Evolutionary conservation across 73 alveolate genomes (phyloP).

Genomic region (Blepharisma stoltei): DNA sequence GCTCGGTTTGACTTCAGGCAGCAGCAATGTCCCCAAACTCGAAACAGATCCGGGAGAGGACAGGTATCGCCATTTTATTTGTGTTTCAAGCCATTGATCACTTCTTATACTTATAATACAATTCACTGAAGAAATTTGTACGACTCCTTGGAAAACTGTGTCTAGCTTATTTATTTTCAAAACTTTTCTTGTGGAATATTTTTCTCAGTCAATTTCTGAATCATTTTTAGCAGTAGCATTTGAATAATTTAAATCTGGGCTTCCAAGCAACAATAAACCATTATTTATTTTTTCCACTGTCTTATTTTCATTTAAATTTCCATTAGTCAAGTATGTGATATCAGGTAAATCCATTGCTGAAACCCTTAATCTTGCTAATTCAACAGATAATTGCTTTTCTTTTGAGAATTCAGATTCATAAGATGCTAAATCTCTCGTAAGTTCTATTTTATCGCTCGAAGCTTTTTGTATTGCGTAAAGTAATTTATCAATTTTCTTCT

Average conservation of each 20-base stretch:
- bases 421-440: neutral
- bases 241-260: neutral
- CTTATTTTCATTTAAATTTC: neutral
- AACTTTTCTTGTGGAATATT: neutral
- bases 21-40: too few species aligned
- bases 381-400: neutral
- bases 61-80: too few species aligned
- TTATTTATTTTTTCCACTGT: neutral
- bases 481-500: neutral
- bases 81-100: slow-evolving; percentile 16
- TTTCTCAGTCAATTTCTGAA: neutral
- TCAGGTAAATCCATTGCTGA: neutral
- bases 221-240: neutral
- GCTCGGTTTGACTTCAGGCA: too few species aligned
- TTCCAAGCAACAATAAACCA: neutral
- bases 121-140: neutral
- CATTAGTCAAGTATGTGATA: neutral
- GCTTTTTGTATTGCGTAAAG: slow-evolving; percentile 16
- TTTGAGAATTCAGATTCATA: neutral
- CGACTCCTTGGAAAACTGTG: neutral
- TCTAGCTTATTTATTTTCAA: neutral
- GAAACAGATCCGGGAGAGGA: too few species aligned
- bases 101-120: neutral
- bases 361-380: neutral
- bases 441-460: neutral